Evolutionary conservation across 2,329 filamentous ascomycete species (phyloP), one percentile per base, ranked within the genome.

Genomic region (Botrytis deweyae): DNA sequence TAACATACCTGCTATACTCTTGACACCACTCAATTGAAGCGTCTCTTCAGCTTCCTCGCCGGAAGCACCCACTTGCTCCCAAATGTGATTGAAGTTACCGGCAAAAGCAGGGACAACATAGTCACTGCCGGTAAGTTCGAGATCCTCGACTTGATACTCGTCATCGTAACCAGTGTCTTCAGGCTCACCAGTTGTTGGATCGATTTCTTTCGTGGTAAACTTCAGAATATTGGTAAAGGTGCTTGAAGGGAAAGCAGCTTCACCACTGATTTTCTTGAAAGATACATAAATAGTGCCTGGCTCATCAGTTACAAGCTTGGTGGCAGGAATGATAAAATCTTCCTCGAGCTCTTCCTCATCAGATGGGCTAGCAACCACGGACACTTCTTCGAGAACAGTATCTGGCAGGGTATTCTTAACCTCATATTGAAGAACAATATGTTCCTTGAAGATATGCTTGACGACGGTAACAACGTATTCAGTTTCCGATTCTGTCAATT

Each of bases 371-470:
- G 92, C 92, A 29, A 95, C 88, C 58, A 97, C 90, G 0, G 93
- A 94, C 25, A 97, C 94, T 76, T 97, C 93, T 82, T 97, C 94
- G 49, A 98, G 87, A 42, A 99, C 89, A 25, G 94, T 97, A 75
- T 95, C 93, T 20, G 93, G 92, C 18, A 99, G 87, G 3, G 96
- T 99, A 86, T 99, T 99, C 88, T 97, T 98, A 83, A 99, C 91
- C 81, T 98, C 93, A 83, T 96, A 99, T 81, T 99, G 96, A 72
- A 99, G 86, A 49, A 99, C 95, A 80, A 99, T 87, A 81, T 98
- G 93, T 82, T 97, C 93, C 85, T 97, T 97, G 90, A 98, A 99
- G 80, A 99, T 90, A 82, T 99, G 96, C 87, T 99, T 99, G 83
- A 98, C 89, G 36, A 96, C 91, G 52, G 89, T 91, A 75, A 99